phyloP scores from a whole-genome alignment of 148 eudicot genomes.

The Beta vulgaris region DNA sequence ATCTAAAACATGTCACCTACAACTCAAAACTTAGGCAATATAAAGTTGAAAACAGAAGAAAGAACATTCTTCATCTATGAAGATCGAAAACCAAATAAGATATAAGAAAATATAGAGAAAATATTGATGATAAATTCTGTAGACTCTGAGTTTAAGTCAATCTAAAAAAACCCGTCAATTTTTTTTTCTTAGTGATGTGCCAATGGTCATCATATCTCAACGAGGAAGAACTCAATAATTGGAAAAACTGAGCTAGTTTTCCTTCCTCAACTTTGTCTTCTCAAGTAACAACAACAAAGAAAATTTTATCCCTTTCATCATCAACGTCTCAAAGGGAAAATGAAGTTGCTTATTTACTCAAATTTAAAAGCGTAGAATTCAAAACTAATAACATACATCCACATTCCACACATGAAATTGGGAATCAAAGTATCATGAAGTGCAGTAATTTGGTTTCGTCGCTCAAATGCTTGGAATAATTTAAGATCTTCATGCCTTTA shows the following conservation, averaged over 20 bases:
- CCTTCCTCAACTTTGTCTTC: constrained; percentile 27
- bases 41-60: no score
- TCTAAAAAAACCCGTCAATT: constrained; percentile 6
- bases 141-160: no score
- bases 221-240: constrained; percentile 27
- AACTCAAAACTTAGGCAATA: constrained; percentile 11
- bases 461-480: no score
- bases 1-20: constrained; percentile 31
- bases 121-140: constrained; percentile 21
- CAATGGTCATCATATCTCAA: constrained; percentile 39
- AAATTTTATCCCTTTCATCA: constrained; percentile 27
- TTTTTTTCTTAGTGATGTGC: constrained; percentile 47
- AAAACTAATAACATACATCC: no score
- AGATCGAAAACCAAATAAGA: no score
- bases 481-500: no score
- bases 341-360: no score
- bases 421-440: no score
- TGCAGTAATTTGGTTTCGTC: no score
- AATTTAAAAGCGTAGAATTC: no score
- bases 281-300: constrained; percentile 17
- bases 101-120: not conserved
- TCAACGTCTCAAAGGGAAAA: constrained; percentile 20
- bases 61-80: no score
- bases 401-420: no score
- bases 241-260: constrained; percentile 12